A percentile compares a stretch with the other conserved stretches of the same genome.
Conservation (phyloP, 352 stramenopile species). For the Vaucheria bursata region DNA sequence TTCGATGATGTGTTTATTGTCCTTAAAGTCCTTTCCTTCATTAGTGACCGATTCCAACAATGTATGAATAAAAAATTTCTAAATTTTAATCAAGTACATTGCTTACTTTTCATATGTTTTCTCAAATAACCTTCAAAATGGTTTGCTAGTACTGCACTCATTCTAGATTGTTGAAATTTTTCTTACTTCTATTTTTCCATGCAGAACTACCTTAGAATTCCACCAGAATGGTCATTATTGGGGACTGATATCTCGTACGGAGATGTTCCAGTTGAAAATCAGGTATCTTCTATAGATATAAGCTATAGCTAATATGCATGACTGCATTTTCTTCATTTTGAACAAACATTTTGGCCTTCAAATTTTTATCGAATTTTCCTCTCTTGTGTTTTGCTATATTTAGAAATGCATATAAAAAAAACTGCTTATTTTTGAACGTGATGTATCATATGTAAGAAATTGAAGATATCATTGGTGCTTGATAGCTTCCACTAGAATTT, state of each 20-base stretch:
- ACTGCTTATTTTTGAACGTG: not conserved
- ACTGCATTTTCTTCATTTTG: slow-evolving; percentile 14
- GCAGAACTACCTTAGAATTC: slow-evolving; percentile 25
- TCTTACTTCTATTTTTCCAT: not conserved
- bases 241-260: slow-evolving; percentile 13
- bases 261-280: too few relatives aligned
- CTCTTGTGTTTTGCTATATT: not conserved
- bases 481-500: too few relatives aligned
- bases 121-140: not conserved
- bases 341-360: not conserved
- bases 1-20: too few relatives aligned
- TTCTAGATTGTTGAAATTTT: not conserved
- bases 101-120: not conserved
- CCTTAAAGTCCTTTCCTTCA: too few relatives aligned
- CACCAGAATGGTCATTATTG: slow-evolving; percentile 25
- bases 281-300: too few relatives aligned
- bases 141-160: not conserved
- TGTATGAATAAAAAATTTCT: not conserved
- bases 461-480: too few relatives aligned
- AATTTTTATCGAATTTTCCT: not conserved
- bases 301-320: too few relatives aligned
- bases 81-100: not conserved
- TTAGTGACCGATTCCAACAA: not conserved
- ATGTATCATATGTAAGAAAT: too few relatives aligned
- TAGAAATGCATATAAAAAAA: not conserved